Evolutionary conservation across 495 filamentous ascomycete genomes (phyloP).

Genomic region (Geoglossum glabrum): DNA sequence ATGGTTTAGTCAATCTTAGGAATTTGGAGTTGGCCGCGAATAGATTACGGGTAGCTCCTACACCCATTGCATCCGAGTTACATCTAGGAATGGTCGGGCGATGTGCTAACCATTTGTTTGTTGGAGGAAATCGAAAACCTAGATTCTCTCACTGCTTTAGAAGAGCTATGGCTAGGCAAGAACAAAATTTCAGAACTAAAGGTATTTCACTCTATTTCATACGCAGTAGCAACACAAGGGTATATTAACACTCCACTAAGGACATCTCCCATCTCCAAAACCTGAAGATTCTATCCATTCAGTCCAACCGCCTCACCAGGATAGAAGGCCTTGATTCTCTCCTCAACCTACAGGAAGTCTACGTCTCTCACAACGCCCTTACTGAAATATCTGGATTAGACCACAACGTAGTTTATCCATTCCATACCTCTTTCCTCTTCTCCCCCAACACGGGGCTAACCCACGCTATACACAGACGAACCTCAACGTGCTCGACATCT

Average conservation of each 20-base stretch:
- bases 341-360: conserved; percentile 76
- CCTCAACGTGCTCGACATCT: conserved; percentile 70
- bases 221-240: neutral
- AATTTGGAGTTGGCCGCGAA: conserved; percentile 88
- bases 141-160: conserved; percentile 47
- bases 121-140: conserved; percentile 66
- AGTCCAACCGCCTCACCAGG: conserved; percentile 81
- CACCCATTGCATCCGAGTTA: too few relatives aligned
- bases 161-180: conserved; percentile 92
- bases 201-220: conserved; percentile 16
- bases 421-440: neutral
- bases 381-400: conserved; percentile 59
- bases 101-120: conserved; percentile 4
- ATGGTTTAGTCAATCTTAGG: conserved; percentile 47
- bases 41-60: conserved; percentile 41
- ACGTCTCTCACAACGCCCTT: conserved; percentile 95
- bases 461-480: conserved; percentile 14
- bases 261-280: conserved; percentile 49
- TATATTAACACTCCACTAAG: conserved; percentile 12
- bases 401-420: conserved; percentile 22
- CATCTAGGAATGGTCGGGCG: too few relatives aligned
- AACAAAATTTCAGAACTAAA: conserved; percentile 87
- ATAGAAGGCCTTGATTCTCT: conserved; percentile 55
- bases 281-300: conserved; percentile 81
- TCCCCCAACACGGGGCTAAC: neutral